Percentiles rank a stretch among this genome's conserved stretches.
phyloP scores from a whole-genome alignment of 306 rosid species.

The Erythrophleum fordii region DNA sequence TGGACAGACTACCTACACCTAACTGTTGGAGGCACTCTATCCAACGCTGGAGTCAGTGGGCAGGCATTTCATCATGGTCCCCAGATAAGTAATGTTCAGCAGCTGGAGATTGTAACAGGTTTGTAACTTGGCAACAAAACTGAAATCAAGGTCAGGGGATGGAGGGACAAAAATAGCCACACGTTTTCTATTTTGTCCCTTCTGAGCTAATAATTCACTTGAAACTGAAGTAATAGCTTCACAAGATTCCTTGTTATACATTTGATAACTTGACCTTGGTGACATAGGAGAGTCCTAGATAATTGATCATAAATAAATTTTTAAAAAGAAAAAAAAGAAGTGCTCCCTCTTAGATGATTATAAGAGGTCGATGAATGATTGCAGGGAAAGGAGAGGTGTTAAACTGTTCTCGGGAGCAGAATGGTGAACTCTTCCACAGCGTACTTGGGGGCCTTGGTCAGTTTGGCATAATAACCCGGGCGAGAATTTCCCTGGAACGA shows the following conservation, averaged over 20 bases:
- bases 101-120: constrained; percentile 97
- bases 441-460: constrained; percentile 99
- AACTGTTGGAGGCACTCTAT: constrained; percentile 95
- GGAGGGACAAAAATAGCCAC: background rate
- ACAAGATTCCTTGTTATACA: constrained; percentile 27
- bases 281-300: constrained; percentile 17
- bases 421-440: constrained; percentile 78
- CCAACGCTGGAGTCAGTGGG: constrained; percentile 96
- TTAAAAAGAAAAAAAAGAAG: background rate
- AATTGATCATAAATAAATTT: background rate
- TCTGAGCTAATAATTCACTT: constrained; percentile 24
- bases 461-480: constrained; percentile 91
- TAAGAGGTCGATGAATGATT: constrained; percentile 35
- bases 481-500: constrained; percentile 79
- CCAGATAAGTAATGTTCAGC: constrained; percentile 92
- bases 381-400: constrained; percentile 92
- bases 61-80: constrained; percentile 97
- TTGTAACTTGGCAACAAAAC: constrained; percentile 32
- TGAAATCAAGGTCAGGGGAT: background rate
- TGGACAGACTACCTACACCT: constrained; percentile 97
- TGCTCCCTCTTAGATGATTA: constrained; percentile 1
- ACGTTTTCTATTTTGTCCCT: constrained; percentile 28
- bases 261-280: constrained; percentile 18
- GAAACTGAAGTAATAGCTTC: constrained; percentile 3
- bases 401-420: constrained; percentile 75